Conservation (phyloP, 2,329 filamentous ascomycete genomes). For the Colletotrichum theobromicola region DNA sequence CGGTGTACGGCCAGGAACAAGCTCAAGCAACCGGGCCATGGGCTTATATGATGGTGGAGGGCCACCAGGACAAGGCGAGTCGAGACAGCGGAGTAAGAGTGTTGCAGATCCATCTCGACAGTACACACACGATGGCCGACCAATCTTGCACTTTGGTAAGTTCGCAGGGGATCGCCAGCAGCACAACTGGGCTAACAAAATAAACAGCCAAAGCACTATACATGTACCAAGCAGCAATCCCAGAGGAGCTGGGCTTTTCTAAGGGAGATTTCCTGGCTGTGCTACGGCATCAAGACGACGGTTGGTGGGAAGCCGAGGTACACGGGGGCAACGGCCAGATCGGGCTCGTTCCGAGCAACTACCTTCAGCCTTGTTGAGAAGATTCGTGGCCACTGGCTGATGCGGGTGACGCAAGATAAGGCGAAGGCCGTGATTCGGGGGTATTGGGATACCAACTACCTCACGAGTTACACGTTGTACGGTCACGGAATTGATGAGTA, state of each 20-base stretch:
- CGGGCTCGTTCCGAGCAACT: slow-evolving; percentile 73
- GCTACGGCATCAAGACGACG: slow-evolving; percentile 91
- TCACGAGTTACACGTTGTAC: neutral
- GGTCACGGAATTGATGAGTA: neutral
- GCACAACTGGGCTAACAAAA: slow-evolving; percentile 25
- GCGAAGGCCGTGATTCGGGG: neutral
- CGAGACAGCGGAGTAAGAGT: slow-evolving; percentile 76
- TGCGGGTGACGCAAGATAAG: neutral
- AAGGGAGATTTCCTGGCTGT: slow-evolving; percentile 94
- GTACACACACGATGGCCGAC: slow-evolving; percentile 83
- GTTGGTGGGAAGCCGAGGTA: slow-evolving; percentile 99
- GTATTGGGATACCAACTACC: neutral
- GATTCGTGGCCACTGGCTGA: neutral
- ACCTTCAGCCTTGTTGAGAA: slow-evolving; percentile 59
- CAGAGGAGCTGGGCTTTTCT: slow-evolving; percentile 88
- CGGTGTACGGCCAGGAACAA: slow-evolving; percentile 52
- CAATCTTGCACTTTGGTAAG: slow-evolving; percentile 94
- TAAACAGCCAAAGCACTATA: slow-evolving; percentile 86
- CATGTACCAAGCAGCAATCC: slow-evolving; percentile 91
- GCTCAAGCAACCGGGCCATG: slow-evolving; percentile 49
- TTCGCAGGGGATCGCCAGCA: slow-evolving; percentile 25
- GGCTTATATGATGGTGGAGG: slow-evolving; percentile 60
- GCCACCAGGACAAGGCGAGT: slow-evolving; percentile 39
- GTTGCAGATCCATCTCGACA: slow-evolving; percentile 82
- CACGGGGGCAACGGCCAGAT: slow-evolving; percentile 67